Conservation (phyloP, 768 basidiomycete genomes). For the Mycena albidolilacea region DNA sequence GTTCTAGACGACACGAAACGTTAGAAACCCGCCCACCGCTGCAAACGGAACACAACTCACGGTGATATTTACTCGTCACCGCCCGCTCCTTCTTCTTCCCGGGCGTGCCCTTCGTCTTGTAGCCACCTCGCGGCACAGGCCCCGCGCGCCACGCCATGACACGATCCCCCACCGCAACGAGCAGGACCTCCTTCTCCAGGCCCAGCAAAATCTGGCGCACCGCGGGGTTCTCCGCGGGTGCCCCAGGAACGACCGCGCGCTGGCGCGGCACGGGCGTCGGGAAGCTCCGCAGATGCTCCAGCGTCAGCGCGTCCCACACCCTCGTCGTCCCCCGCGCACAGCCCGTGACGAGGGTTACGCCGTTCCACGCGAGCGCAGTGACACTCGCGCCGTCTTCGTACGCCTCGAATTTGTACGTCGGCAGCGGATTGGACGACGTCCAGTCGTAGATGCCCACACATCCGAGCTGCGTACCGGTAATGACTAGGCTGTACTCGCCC, state of each 20-base stretch:
- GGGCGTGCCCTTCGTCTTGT: conserved; percentile 44
- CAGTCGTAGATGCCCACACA: conserved; percentile 75
- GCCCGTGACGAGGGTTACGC: conserved; percentile 74
- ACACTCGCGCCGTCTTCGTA: conserved; percentile 72
- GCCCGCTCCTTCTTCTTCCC: conserved; percentile 54
- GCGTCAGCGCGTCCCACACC: conserved; percentile 78
- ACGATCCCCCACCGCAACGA: conserved; percentile 72
- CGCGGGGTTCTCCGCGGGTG: conserved; percentile 48
- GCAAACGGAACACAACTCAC: conserved; percentile 51
- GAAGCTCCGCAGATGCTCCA: conserved; percentile 71
- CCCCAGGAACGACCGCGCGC: conserved; percentile 41
- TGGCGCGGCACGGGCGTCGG: conserved; percentile 59
- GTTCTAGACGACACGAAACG: conserved; percentile 57
- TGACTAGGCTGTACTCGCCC: conserved; percentile 63
- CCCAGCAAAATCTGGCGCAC: conserved; percentile 74
- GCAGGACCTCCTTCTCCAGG: conserved; percentile 65
- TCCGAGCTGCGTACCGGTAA: conserved; percentile 78
- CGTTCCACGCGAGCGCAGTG: conserved; percentile 75
- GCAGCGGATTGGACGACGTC: conserved; percentile 39
- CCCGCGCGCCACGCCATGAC: conserved; percentile 81
- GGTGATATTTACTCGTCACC: conserved; percentile 57
- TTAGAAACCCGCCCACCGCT: not conserved
- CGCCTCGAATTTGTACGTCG: conserved; percentile 67
- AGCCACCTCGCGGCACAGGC: conserved; percentile 54
- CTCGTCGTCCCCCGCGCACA: conserved; percentile 71